Percentiles rank a stretch among this genome's conserved stretches.
Conservation (phyloP, 2,329 filamentous ascomycete genomes). For the Aspergillus sp. region DNA sequence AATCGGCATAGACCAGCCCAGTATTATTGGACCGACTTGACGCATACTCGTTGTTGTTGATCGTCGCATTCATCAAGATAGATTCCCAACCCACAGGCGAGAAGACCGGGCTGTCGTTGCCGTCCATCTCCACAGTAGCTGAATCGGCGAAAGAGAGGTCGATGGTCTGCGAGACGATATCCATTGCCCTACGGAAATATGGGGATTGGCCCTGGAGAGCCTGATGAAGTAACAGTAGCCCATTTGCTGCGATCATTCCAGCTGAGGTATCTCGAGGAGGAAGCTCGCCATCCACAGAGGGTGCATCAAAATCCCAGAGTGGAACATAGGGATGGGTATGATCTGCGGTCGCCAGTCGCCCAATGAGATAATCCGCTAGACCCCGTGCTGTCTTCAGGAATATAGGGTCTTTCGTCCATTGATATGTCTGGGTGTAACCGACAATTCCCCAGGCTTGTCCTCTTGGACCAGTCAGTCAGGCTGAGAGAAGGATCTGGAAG, state of each 20-base stretch:
- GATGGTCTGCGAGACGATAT: conserved; percentile 16
- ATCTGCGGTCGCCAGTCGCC: conserved; percentile 5
- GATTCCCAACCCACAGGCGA: conserved; percentile 8
- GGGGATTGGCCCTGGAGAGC: conserved; percentile 2
- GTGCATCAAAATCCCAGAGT: conserved; percentile 25
- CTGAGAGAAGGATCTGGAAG: neutral
- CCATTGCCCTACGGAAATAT: neutral
- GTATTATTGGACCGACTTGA: conserved; percentile 37
- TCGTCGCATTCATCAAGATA: conserved; percentile 40
- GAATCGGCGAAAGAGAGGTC: conserved; percentile 2
- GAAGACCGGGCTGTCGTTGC: neutral
- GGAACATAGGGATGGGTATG: conserved; percentile 15
- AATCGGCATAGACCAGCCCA: conserved; percentile 45
- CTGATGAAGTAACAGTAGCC: conserved; percentile 30
- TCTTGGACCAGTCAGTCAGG: conserved; percentile 7
- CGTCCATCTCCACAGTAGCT: neutral
- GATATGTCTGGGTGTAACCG: conserved; percentile 41
- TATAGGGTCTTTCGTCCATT: conserved; percentile 29
- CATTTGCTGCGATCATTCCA: conserved; percentile 44
- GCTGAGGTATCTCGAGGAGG: conserved; percentile 42
- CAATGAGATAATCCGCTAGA: conserved; percentile 19
- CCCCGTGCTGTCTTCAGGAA: conserved; percentile 21
- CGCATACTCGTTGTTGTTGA: conserved; percentile 34
- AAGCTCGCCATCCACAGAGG: conserved; percentile 8
- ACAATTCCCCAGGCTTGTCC: conserved; percentile 27